Conservation (phyloP, 495 filamentous ascomycete species). For the Neurospora sublineolata region DNA sequence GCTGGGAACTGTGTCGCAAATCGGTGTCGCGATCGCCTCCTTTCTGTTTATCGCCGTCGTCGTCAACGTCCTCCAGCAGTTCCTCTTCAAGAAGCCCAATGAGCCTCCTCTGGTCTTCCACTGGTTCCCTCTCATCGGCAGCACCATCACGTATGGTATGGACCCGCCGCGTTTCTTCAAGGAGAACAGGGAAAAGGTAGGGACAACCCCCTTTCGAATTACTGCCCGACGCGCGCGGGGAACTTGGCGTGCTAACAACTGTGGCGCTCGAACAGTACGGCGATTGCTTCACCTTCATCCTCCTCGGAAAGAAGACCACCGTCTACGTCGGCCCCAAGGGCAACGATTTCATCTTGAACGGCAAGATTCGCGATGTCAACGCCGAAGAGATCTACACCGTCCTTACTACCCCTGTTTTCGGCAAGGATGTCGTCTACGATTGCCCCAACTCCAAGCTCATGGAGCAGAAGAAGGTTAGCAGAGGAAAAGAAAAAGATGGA, state of each 20-base stretch:
- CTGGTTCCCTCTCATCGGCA: constrained; percentile 71
- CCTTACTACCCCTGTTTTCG: constrained; percentile 77
- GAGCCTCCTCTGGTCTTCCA: constrained; percentile 77
- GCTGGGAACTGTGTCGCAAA: constrained; percentile 34
- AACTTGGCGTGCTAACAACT: constrained; percentile 1
- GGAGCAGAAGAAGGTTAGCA: constrained; percentile 32
- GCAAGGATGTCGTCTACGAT: constrained; percentile 78
- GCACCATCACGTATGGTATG: constrained; percentile 70
- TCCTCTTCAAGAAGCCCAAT: constrained; percentile 57
- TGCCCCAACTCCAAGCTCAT: constrained; percentile 65
- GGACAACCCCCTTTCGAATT: not conserved
- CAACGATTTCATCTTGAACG: constrained; percentile 81
- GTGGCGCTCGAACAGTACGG: constrained; percentile 13
- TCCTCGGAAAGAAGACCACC: constrained; percentile 67
- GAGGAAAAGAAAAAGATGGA: not conserved
- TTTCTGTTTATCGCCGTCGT: constrained; percentile 45
- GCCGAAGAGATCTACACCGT: constrained; percentile 75
- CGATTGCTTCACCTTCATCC: constrained; percentile 61
- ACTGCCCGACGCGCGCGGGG: not conserved
- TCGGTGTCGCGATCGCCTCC: constrained; percentile 29
- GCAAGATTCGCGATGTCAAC: constrained; percentile 67
- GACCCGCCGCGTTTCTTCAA: constrained; percentile 73
- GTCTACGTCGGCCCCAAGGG: constrained; percentile 67
- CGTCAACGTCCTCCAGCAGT: constrained; percentile 55
- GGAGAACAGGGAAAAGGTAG: constrained; percentile 57